Evolutionary conservation across 495 filamentous ascomycete species (phyloP).

Genomic region (Aspergillus cristatus): DNA sequence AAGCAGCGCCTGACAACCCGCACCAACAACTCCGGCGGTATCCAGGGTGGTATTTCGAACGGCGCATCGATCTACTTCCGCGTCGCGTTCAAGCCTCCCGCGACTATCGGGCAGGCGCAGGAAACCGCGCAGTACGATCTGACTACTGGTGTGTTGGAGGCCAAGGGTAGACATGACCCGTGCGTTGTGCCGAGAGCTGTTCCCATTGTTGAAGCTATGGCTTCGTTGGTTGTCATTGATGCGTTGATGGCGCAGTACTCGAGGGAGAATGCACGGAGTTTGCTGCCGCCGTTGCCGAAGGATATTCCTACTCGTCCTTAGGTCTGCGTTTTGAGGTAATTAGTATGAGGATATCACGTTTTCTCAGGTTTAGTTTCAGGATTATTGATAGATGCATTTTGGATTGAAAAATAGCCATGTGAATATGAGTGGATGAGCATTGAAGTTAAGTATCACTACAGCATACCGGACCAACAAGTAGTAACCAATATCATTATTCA

Average conservation of each 20-base stretch:
- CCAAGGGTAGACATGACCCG: slow-evolving; percentile 93
- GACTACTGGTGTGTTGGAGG: slow-evolving; percentile 68
- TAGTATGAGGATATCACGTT: no score
- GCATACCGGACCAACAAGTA: no score
- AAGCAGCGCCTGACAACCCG: slow-evolving; percentile 64
- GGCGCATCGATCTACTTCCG: slow-evolving; percentile 93
- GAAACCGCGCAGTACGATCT: slow-evolving; percentile 72
- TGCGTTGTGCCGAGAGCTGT: slow-evolving; percentile 92
- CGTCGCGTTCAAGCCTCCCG: slow-evolving; percentile 90
- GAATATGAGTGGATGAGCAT: no score
- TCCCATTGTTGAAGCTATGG: slow-evolving; percentile 96
- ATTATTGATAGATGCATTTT: no score
- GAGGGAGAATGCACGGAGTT: slow-evolving; percentile 39
- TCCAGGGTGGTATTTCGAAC: slow-evolving; percentile 95
- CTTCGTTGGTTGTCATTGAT: slow-evolving; percentile 83
- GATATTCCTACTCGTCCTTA: slow-evolving; percentile 28
- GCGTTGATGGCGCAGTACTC: slow-evolving; percentile 81
- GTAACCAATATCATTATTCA: no score
- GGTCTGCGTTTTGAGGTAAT: not conserved
- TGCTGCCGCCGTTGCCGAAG: slow-evolving; percentile 30
- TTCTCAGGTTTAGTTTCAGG: no score
- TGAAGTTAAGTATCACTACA: no score
- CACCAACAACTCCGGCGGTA: slow-evolving; percentile 94
- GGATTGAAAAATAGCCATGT: no score
- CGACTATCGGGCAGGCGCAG: slow-evolving; percentile 92